Evolutionary conservation across 306 rosid species (phyloP), one percentile per base, ranked within the genome.

Genomic region (Geum urbanum): DNA sequence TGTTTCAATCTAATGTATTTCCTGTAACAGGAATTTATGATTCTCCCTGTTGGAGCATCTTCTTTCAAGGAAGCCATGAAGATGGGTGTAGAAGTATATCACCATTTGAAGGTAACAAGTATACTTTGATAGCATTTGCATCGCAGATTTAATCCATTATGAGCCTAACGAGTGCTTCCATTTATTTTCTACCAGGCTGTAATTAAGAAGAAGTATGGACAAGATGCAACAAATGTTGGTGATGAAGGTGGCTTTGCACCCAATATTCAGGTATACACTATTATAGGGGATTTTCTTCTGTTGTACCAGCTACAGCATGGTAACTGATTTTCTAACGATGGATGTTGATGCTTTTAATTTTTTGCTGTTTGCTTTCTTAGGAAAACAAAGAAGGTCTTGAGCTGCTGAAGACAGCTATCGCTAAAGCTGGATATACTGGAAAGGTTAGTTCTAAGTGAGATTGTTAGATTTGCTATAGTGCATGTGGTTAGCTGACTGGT

Each of bases 231-330:
- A 4, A 89, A 89, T 82, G 96, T 89, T 56, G 96, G 96, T 52
- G 96, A 89, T 3, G 96, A 89, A 85, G 96, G 96, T 67, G 96
- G 96, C 43, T 89, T 89, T 71, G 92, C 92, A 63, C 96, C 96
- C 35, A 89, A 89, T 79, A 89, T 89, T 77, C 96, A 84, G 96
- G 96, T 62, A 48, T 41, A 1, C 48, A 10, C 9, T 43, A 14
- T 12, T 64, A 1, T 4, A 14, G 24, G 24, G 32, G n/a, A 16
- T 50, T 32, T 50, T 0, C 15, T n/a, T 47, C n/a, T 63, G 4
- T 63, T 16, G 22, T 62, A 32, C 37, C 37, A 27, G 43, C 63
- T 58, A 13, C 6, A 58, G 20, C 37, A 13, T 58, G 63, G 18
- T 27, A 12, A 35, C 20, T 14, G 7, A 32, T 9, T 32, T 32